phyloP scores from a whole-genome alignment of 352 stramenopile genomes.

The Pythium folliculosum region DNA sequence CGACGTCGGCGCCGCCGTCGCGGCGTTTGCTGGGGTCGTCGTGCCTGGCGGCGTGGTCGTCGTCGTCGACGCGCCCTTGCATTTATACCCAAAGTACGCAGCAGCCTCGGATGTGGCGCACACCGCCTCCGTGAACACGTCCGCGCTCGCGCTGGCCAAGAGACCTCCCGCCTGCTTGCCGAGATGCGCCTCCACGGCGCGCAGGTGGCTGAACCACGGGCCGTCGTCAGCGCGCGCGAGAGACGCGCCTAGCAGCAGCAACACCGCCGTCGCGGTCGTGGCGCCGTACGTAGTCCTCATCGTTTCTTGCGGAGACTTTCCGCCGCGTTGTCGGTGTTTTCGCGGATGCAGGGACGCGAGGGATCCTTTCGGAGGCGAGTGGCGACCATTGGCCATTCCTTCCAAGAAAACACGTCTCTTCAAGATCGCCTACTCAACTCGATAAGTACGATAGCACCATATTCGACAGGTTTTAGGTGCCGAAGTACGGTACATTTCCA shows the following conservation, averaged over 20 bases:
- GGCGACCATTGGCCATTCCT: not conserved
- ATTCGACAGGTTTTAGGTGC: too few relatives aligned
- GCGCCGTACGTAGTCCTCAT: not conserved
- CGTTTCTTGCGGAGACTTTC: too few relatives aligned
- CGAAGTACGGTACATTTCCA: constrained; percentile 28
- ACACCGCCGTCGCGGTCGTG: too few relatives aligned
- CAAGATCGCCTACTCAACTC: constrained; percentile 15
- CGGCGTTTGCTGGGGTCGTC: constrained; percentile 6
- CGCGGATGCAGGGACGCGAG: too few relatives aligned
- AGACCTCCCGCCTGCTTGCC: not conserved
- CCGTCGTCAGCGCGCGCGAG: not conserved
- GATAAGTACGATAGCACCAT: not conserved
- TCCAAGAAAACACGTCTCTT: constrained; percentile 17
- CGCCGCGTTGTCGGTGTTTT: too few relatives aligned
- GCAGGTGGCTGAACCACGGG: constrained; percentile 7
- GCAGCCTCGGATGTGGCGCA: constrained; percentile 42
- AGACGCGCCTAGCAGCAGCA: not conserved
- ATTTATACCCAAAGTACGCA: constrained; percentile 51
- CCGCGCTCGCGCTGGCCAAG: constrained; percentile 12
- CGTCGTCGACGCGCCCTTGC: constrained; percentile 11
- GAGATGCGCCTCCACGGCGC: constrained; percentile 10
- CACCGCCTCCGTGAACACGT: constrained; percentile 46
- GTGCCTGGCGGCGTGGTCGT: constrained; percentile 3
- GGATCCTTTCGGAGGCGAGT: not conserved
- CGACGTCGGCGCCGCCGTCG: constrained; percentile 10